Evolutionary conservation across 2,329 filamentous ascomycete species (phyloP), one percentile per base, ranked within the genome.

Genomic region (Simplicillium sp.): DNA sequence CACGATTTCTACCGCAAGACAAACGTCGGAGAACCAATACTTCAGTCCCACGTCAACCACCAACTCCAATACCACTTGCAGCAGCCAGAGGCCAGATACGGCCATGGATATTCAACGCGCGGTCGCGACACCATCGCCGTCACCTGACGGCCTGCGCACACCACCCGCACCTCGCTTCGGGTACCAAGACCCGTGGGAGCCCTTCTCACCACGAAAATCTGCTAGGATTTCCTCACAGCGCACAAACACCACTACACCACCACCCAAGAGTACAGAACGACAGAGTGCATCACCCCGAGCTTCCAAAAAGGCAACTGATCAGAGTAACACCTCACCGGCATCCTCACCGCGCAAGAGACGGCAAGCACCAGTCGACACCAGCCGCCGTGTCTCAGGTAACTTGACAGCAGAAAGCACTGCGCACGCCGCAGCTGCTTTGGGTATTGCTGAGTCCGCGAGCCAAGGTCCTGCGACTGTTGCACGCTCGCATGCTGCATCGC

Each of bases 191-290:
- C 64, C 69, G 47, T 88, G 81, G 69, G 75, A 85, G 54, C 84
- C 84, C 35, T 88, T 80, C 55, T 78, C 80, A 45, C 80, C 82
- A 41, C 75, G 82, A 58, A 82, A 84, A 53, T 84, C 80, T 4
- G 72, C 74, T 44, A 75, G 82, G 49, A 71, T 85, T 50, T 76
- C 75, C 42, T 68, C 70, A 34, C 73, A 79, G 51, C 68, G 69
- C 48, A 53, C 62, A 36, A 52, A 62, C 44, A 61, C 68, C 53
- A 71, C 70, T 58, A 81, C 77, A 2, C 75, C 77, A 16, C 78
- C 75, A 4, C 74, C 77, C 12, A 48, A 54, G 48, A 47, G 61
- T 47, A 51, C 64, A 45, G 58, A 60, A 54, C 48, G 53, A 20
- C 48, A 49, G 13, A 37, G 44, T 36, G 49, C 53, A 53, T 55